A percentile compares a stretch with the other conserved stretches of the same genome.
phyloP scores from a whole-genome alignment of 768 basidiomycete species.

The Lyophyllum decastes region DNA sequence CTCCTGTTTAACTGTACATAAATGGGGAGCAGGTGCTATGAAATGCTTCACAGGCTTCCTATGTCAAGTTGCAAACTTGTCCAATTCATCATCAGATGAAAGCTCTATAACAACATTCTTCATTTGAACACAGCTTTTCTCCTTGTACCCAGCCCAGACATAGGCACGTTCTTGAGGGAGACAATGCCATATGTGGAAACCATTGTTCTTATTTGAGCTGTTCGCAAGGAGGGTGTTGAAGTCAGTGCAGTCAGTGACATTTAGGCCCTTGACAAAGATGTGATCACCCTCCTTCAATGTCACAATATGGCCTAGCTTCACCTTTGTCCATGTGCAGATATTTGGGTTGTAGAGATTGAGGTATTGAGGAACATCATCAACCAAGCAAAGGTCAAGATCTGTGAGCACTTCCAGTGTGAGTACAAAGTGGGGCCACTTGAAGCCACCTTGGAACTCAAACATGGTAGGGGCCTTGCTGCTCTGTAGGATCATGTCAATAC shows the following conservation, averaged over 20 bases:
- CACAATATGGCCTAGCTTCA: not conserved
- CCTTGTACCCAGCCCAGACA: not conserved
- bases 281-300: not conserved
- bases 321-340: slow-evolving; percentile 3
- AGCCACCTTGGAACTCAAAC: slow-evolving; percentile 3
- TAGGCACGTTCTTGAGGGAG: not conserved
- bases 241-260: not conserved
- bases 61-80: not conserved
- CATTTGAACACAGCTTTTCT: not conserved
- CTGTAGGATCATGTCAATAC: not conserved
- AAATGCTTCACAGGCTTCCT: not conserved
- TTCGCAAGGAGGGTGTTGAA: not conserved
- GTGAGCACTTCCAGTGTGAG: not conserved
- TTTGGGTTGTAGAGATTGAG: not conserved
- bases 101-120: not conserved
- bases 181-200: not conserved
- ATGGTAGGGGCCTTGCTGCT: not conserved
- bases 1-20: not conserved
- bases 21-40: not conserved
- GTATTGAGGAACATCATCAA: not conserved
- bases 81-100: not conserved
- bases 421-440: slow-evolving; percentile 2
- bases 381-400: not conserved
- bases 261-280: not conserved
- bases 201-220: not conserved